Conservation (phyloP, 1,284 basidiomycete genomes). For the Gymnopus androsaceus region DNA sequence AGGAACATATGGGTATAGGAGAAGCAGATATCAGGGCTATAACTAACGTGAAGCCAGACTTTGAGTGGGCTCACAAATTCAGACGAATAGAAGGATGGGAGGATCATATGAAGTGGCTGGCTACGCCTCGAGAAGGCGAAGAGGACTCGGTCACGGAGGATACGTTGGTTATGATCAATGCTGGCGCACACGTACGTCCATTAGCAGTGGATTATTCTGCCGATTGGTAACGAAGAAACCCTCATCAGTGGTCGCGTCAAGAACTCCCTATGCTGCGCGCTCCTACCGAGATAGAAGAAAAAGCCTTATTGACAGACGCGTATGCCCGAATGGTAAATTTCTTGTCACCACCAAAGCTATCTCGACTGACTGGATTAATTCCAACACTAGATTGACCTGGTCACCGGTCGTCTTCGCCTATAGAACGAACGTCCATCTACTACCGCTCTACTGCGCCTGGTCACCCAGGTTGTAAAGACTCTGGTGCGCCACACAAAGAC, state of each 20-base stretch:
- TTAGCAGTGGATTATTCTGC: not conserved
- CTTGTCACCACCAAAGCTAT: not conserved
- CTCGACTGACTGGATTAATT: too few relatives aligned
- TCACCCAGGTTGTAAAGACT: constrained; percentile 11
- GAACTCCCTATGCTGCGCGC: constrained; percentile 6
- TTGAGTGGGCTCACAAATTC: constrained; percentile 6
- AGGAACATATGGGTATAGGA: constrained; percentile 12
- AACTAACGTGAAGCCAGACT: constrained; percentile 4
- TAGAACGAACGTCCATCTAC: constrained; percentile 7
- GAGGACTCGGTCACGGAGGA: constrained; percentile 11
- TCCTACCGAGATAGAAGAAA: constrained; percentile 8
- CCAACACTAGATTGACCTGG: constrained; percentile 4
- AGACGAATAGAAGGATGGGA: constrained; percentile 6
- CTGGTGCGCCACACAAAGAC: constrained; percentile 1
- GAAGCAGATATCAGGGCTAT: constrained; percentile 3
- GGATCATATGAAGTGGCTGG: constrained; percentile 9
- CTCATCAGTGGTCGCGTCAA: constrained; percentile 9
- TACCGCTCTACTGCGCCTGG: constrained; percentile 15
- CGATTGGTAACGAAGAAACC: not conserved
- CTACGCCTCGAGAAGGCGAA: constrained; percentile 6
- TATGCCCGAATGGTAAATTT: constrained; percentile 11
- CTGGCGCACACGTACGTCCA: constrained; percentile 13
- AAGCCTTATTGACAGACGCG: not conserved
- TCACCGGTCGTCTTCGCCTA: constrained; percentile 8
- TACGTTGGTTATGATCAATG: constrained; percentile 11